These are phyloP conservation scores for Durusdinium trenchii DNA, from an alignment of 73 alveolate genomes.

Conservation along the genomic window DNA sequence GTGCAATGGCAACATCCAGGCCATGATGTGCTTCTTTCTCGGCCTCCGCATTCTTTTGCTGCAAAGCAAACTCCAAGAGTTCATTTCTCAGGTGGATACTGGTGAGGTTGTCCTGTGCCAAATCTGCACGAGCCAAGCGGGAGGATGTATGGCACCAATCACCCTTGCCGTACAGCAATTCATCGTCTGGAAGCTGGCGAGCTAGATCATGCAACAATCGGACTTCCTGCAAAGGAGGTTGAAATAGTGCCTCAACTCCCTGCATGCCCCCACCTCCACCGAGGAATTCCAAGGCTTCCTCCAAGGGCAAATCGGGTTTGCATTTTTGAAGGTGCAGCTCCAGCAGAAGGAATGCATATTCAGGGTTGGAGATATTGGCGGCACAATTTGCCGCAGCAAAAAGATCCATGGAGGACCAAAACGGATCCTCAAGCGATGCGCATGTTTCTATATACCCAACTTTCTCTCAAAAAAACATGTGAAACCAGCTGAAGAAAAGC, in stretches of 20 bases:
- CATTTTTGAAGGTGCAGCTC: slow-evolving; percentile 61
- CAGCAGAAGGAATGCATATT: slow-evolving; percentile 10
- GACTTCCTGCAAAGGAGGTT: slow-evolving; percentile 57
- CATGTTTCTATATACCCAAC: too few relatives aligned
- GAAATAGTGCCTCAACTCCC: slow-evolving; percentile 75
- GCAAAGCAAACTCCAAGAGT: neutral
- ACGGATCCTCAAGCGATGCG: slow-evolving; percentile 48
- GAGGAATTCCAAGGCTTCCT: neutral
- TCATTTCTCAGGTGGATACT: slow-evolving; percentile 48
- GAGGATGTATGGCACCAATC: slow-evolving; percentile 74
- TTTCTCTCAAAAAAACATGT: too few relatives aligned
- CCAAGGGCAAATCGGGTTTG: slow-evolving; percentile 40
- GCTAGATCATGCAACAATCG: slow-evolving; percentile 45
- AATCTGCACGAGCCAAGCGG: slow-evolving; percentile 70
- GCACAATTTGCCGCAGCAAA: slow-evolving; percentile 71
- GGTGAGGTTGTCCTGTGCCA: slow-evolving; percentile 63
- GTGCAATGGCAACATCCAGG: slow-evolving; percentile 50
- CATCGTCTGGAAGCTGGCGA: slow-evolving; percentile 61
- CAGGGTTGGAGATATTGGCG: slow-evolving; percentile 58
- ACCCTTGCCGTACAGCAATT: slow-evolving; percentile 48
- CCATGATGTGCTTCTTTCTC: slow-evolving; percentile 34
- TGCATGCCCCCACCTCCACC: neutral
- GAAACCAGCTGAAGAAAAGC: neutral
- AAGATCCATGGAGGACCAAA: slow-evolving; percentile 63
- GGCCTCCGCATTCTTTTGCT: neutral